Conservation (phyloP, 2,329 filamentous ascomycete genomes). For the Endocalyx cinctus region DNA sequence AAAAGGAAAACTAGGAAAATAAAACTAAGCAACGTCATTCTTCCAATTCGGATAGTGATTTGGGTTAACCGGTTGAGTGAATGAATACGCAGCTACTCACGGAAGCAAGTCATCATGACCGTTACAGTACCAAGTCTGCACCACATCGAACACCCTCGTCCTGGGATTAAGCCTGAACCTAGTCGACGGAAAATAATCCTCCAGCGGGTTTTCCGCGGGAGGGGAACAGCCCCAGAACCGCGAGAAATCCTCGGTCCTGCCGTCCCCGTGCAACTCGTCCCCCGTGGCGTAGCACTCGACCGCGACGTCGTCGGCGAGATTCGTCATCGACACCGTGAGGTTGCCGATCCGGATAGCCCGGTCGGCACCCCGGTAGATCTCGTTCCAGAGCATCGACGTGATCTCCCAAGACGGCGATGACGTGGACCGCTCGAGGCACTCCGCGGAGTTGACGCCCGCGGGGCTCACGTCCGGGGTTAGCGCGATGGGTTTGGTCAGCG, state of each 20-base stretch:
- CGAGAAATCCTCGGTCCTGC: conserved; percentile 9
- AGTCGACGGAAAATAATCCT: conserved; percentile 5
- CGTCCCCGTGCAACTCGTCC: conserved; percentile 12
- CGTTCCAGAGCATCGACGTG: conserved; percentile 11
- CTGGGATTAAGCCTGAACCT: conserved; percentile 10
- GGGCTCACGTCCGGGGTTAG: conserved; percentile 15
- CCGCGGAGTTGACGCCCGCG: conserved; percentile 12
- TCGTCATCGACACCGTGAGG: conserved; percentile 8
- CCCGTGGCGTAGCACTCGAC: conserved; percentile 10
- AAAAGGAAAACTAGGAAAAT: too few species aligned
- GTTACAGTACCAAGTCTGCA: conserved; percentile 14
- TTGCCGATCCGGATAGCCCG: conserved; percentile 7
- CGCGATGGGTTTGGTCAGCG: conserved; percentile 11
- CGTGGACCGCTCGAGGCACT: conserved; percentile 10
- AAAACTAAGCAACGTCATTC: too few species aligned
- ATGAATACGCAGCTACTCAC: conserved; percentile 2
- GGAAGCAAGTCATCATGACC: conserved; percentile 8
- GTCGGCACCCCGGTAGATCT: conserved; percentile 8
- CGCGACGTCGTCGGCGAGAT: conserved; percentile 10
- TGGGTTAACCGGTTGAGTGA: too few species aligned
- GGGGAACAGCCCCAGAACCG: conserved; percentile 10
- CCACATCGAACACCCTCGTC: conserved; percentile 9
- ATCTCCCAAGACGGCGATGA: conserved; percentile 12
- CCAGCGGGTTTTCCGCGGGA: conserved; percentile 5
- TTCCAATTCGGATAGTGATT: too few species aligned